Percentiles rank a stretch among this genome's conserved stretches.
Evolutionary conservation across 1,139 yeast genomes (phyloP).

Genomic region (Hemisphaericaspora xylanilytica): DNA sequence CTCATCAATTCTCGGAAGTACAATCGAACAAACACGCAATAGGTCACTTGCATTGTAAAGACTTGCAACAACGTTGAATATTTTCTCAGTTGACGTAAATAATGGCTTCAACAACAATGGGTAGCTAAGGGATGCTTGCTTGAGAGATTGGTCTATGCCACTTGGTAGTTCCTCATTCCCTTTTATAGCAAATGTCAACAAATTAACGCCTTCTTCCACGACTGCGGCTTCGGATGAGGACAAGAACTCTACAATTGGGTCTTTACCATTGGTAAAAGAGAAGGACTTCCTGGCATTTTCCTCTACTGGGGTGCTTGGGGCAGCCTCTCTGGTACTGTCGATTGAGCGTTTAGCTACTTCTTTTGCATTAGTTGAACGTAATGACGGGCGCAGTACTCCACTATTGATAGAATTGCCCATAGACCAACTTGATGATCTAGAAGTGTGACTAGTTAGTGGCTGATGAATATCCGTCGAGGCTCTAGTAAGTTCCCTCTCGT

Average conservation of each 20-base stretch:
- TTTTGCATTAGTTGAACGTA: slow-evolving; percentile 11
- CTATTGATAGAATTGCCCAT: not conserved
- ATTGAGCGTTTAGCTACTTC: slow-evolving; percentile 8
- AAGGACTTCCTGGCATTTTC: slow-evolving; percentile 1
- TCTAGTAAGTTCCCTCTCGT: not conserved
- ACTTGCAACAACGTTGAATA: slow-evolving; percentile 23
- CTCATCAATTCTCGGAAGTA: slow-evolving; percentile 25
- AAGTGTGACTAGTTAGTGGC: not conserved
- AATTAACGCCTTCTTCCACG: slow-evolving; percentile 35
- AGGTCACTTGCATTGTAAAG: slow-evolving; percentile 36
- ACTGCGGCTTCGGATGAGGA: slow-evolving; percentile 29
- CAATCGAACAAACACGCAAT: slow-evolving; percentile 31
- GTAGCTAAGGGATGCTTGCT: slow-evolving; percentile 28
- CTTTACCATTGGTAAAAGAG: slow-evolving; percentile 24
- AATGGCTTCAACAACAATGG: slow-evolving; percentile 32
- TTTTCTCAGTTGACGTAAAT: slow-evolving; percentile 25
- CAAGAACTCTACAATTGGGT: slow-evolving; percentile 37
- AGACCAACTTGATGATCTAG: not conserved
- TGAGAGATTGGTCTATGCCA: slow-evolving; percentile 23
- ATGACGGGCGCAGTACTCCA: slow-evolving; percentile 18
- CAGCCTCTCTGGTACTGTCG: not conserved
- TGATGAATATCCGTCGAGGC: not conserved
- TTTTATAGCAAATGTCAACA: slow-evolving; percentile 39
- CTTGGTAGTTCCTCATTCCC: slow-evolving; percentile 34
- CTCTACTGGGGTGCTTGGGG: not conserved